These are phyloP conservation scores for Chalciporus sphaerocephalus DNA, from an alignment of 768 basidiomycete genomes.

Conservation along the genomic window DNA sequence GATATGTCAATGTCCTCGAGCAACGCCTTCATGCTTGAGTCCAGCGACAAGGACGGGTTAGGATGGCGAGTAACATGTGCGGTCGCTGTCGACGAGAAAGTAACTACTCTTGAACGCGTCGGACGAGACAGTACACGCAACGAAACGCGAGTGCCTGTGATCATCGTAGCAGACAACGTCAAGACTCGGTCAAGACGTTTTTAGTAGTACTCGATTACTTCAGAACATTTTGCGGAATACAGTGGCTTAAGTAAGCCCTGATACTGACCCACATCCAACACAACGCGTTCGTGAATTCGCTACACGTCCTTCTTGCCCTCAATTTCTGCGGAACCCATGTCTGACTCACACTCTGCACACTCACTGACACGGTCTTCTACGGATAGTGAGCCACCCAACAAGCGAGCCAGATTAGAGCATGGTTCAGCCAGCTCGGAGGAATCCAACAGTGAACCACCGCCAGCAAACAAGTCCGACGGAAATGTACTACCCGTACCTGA, in stretches of 20 bases:
- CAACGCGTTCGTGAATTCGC: neutral
- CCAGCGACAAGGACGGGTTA: conserved; percentile 60
- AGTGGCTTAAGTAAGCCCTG: conserved; percentile 19
- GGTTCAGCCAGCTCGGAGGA: conserved; percentile 14
- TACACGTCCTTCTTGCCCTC: conserved; percentile 2
- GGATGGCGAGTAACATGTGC: conserved; percentile 35
- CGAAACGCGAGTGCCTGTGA: conserved; percentile 21
- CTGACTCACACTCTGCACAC: conserved; percentile 8
- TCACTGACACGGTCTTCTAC: conserved; percentile 5
- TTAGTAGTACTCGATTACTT: neutral
- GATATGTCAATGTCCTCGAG: conserved; percentile 68
- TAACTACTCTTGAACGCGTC: conserved; percentile 19
- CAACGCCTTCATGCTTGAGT: conserved; percentile 59
- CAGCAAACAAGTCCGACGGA: conserved; percentile 25
- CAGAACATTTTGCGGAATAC: neutral
- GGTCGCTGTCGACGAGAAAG: conserved; percentile 32
- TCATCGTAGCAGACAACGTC: conserved; percentile 11
- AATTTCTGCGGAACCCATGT: conserved; percentile 7
- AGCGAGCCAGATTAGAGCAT: conserved; percentile 26
- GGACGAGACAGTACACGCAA: conserved; percentile 23
- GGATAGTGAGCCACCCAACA: conserved; percentile 27
- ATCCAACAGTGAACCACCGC: conserved; percentile 24
- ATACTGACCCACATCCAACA: neutral
- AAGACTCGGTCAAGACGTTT: neutral
- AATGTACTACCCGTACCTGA: conserved; percentile 22